A percentile compares a stretch with the other conserved stretches of the same genome.
phyloP scores from a whole-genome alignment of 78 protist genomes.

The Dictyostelium purpureum region DNA sequence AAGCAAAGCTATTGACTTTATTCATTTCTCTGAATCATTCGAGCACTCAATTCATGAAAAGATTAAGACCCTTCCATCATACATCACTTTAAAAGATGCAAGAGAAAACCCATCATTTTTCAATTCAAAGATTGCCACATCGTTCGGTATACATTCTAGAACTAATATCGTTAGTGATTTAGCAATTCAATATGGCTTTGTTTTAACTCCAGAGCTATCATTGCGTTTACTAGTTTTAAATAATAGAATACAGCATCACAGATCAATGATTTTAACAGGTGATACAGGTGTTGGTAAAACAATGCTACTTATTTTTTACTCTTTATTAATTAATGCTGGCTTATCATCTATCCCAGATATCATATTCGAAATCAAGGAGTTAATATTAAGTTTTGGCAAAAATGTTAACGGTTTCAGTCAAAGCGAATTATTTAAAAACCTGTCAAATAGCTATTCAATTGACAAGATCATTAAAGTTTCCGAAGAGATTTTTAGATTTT shows the following conservation, averaged over 20 bases:
- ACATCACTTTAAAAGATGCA: not conserved
- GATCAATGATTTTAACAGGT: constrained; percentile 64
- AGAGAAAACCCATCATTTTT: not conserved
- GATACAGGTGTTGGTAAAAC: constrained; percentile 86
- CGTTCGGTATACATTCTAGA: constrained; percentile 37
- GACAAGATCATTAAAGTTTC: not conserved
- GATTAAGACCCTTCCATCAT: not conserved
- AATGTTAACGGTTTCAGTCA: not conserved
- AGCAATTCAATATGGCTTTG: constrained; percentile 36
- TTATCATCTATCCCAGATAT: constrained; percentile 32
- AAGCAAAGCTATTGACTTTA: not conserved
- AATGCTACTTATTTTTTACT: constrained; percentile 32
- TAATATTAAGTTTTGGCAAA: not conserved
- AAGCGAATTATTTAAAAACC: not conserved
- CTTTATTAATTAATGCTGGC: constrained; percentile 61
- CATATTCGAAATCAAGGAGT: not conserved
- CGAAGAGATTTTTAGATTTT: not conserved
- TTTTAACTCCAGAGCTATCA: constrained; percentile 72
- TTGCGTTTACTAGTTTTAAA: constrained; percentile 26
- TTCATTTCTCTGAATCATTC: not conserved
- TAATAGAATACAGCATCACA: constrained; percentile 33
- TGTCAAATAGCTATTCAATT: not conserved
- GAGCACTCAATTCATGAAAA: not conserved
- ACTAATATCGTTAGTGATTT: constrained; percentile 10
- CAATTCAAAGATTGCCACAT: not conserved